These are phyloP conservation scores for Backusella australiensis DNA, from an alignment of 192 early-diverging fungal species.

Conservation along the genomic window DNA sequence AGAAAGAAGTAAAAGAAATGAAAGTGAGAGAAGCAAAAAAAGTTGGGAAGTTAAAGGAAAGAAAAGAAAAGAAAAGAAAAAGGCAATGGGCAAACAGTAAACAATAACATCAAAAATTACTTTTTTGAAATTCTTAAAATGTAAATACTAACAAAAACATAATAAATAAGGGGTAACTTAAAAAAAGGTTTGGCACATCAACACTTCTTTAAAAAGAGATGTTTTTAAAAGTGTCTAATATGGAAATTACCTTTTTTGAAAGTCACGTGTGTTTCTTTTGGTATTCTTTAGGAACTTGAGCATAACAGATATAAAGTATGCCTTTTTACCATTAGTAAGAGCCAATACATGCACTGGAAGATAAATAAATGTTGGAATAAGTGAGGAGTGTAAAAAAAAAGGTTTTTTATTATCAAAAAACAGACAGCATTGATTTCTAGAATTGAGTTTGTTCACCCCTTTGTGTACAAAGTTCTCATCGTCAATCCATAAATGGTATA, in stretches of 20 bases:
- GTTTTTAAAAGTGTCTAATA: background rate
- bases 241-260: background rate
- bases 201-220: background rate
- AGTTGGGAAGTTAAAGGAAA: background rate
- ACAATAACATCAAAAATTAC: slow-evolving; percentile 5
- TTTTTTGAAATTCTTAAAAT: slow-evolving; percentile 3
- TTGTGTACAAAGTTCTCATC: too few species aligned
- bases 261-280: background rate
- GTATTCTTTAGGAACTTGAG: too few species aligned
- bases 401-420: too few species aligned
- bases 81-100: background rate
- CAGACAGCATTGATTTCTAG: too few species aligned
- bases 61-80: background rate
- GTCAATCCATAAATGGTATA: too few species aligned
- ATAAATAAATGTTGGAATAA: background rate
- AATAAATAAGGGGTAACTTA: slow-evolving; percentile 1
- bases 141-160: background rate
- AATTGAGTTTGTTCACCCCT: too few species aligned
- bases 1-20: background rate
- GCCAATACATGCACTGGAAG: background rate
- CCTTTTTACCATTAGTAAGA: background rate
- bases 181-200: background rate
- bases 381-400: background rate
- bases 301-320: too few species aligned
- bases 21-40: background rate